Percentiles rank a stretch among this genome's conserved stretches.
These are phyloP conservation scores for Kwoniella bestiolae DNA, from an alignment of 768 basidiomycete species.

Conservation along the genomic window DNA sequence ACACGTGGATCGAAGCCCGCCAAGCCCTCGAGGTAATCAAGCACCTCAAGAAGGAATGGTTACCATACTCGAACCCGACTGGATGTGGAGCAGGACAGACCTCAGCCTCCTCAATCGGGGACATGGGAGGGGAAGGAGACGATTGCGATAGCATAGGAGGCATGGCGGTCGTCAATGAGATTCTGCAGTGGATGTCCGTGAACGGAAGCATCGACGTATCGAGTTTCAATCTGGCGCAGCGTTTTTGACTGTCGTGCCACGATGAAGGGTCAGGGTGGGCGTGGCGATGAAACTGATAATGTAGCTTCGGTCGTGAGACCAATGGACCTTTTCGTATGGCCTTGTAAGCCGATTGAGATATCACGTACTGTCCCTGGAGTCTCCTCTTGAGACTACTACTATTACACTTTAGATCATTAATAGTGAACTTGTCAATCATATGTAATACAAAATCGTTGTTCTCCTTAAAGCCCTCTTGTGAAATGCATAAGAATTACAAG, in stretches of 20 bases:
- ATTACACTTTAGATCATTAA: no score
- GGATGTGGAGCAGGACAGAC: neutral
- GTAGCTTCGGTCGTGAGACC: no score
- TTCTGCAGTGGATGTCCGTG: neutral
- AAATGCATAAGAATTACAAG: no score
- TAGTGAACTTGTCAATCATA: no score
- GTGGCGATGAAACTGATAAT: no score
- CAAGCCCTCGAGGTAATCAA: constrained; percentile 1
- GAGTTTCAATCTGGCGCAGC: neutral
- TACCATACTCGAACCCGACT: neutral
- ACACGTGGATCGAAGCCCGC: constrained; percentile 10
- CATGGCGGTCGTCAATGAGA: neutral
- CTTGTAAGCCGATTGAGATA: no score
- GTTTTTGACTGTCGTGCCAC: neutral
- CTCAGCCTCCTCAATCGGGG: neutral
- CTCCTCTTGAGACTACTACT: no score
- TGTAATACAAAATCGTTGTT: no score
- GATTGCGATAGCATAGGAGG: neutral
- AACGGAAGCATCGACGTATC: neutral
- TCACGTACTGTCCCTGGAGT: no score
- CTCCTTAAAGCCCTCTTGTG: no score
- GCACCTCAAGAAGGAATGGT: neutral
- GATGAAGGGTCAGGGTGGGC: no score
- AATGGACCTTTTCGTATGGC: no score
- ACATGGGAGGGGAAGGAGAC: neutral